Base-by-base conservation (phyloP, 768 basidiomycete species). In the Serendipita vermifera region DNA sequence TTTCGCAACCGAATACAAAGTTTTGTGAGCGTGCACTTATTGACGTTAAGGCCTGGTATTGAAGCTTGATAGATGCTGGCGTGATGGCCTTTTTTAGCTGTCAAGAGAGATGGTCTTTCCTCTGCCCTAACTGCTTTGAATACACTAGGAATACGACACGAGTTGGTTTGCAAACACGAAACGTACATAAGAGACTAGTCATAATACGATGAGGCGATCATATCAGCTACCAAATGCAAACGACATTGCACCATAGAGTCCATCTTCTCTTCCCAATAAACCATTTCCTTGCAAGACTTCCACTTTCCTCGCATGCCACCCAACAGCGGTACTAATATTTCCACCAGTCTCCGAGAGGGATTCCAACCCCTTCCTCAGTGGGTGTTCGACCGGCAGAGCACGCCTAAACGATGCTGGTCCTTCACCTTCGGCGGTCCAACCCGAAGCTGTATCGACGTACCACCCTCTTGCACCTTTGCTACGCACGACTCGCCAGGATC, bases 221-320 rank as follows among this genome's bases (percentile, higher is more conserved):
- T n/a, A 15, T 76, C 66, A 96, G 29, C 90, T 89, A 62, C 90
- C 89, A 69, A 92, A 93, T 6, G 92, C 92, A 67, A 93, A 97
- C 1, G 90, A 88, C 15, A 91, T 88, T 11, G 89, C 91, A 17
- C 92, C 91, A 59, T 93, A 96, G 55, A 99, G 68, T 2, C 94
- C 94, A 60, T 93, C 89, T 68, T 94, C 91, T 26, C 88, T 79
- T 3, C 91, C 92, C 9, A 93, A 71, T 81, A 97, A 81, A 11
- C 93, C 94, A 63, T 85, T 75, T 3, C 92, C 94, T 63, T 87
- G 84, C 57, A 99, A 68, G 22, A 89, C 87, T 79, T 96, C 92
- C 88, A 96, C 91, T 72, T 99, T 99, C 57, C 93, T 72, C 20
- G 87, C 82, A 70, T 96, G 91, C 92, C 93, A 98, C 0, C 94